Base-by-base conservation (phyloP, 2,329 filamentous ascomycete genomes). In the Colletotrichum eremochloae region DNA sequence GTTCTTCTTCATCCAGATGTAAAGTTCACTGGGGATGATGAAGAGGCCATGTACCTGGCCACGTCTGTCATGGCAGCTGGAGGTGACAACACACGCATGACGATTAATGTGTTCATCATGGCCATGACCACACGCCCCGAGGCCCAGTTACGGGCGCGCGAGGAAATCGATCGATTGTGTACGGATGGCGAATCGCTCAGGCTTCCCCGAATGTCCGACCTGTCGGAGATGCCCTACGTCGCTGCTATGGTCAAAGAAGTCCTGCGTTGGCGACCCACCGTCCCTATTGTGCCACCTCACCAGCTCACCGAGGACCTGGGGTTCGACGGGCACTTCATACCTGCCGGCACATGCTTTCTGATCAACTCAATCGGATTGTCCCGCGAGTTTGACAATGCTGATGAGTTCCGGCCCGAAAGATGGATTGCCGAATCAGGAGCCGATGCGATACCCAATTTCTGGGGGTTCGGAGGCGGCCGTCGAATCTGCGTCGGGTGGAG, bases 181-280 rank as follows among this genome's bases (percentile, higher is more conserved):
- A 82, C 82, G 6, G 5, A 38, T n/a, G 53, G 31, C 11, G 76
- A 79, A 24, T 76, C 79, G 0, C 48, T 63, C 31, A 56, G 33
- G 53, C 53, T 38, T 38, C 75, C 76, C 38, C 79, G 83, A 1
- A 75, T 86, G 29, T 84, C 84, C 0, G 75, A 71, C 5, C 77
- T 85, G 53, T 72, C 77, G 9, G 84, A 86, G 66, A 79, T 83
- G 74, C 76, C 80, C 1, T 77, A 78, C 2, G 73, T 87, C 53
- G 82, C 81, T 3, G 84, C 83, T 50, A 81, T 84, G 29, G 81
- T 81, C 53, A 85, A 86, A 72, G 85, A 87, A 75, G 80, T 81
- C 1, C 76, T 86, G 56, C 79, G 85, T 11, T 86, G 85, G 85
- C 77, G 82, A 9, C 84, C 84, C 0, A 81, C 82, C 24, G 79